Conservation (phyloP, 2,329 filamentous ascomycete genomes). For the Byssochlamys sp. region DNA sequence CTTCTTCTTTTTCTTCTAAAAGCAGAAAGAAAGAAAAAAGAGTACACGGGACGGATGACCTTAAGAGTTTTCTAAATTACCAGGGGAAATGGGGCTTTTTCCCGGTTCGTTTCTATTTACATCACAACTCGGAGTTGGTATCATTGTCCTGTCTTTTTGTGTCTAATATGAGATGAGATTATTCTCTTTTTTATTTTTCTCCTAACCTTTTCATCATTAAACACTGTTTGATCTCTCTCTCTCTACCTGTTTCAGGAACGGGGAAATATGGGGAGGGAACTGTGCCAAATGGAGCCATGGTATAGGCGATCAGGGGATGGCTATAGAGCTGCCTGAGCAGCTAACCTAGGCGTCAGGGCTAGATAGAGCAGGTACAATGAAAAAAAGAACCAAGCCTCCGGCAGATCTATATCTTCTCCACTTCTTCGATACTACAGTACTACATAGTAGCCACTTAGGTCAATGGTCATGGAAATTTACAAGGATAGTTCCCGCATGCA, state of each 20-base stretch:
- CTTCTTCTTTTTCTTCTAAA: not conserved
- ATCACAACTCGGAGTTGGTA: not conserved
- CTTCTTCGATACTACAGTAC: not conserved
- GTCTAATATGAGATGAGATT: not conserved
- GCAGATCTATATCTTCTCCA: not conserved
- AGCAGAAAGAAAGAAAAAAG: not conserved
- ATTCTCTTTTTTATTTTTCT: not conserved
- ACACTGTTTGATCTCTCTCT: not conserved
- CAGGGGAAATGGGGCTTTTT: not conserved
- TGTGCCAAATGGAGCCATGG: not conserved
- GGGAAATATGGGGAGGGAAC: not conserved
- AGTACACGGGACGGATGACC: not conserved
- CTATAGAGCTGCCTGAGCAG: too few species aligned
- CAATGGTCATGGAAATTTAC: not conserved
- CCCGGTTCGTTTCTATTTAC: not conserved
- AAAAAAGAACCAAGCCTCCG: not conserved
- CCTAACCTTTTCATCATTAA: not conserved
- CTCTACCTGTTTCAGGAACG: not conserved
- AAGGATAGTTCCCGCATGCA: not conserved
- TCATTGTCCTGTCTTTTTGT: conserved; percentile 1
- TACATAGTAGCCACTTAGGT: not conserved
- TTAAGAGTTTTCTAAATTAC: not conserved
- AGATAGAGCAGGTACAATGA: not conserved
- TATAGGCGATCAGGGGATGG: not conserved
- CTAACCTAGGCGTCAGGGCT: not conserved